These are phyloP conservation scores for Cryptococcus hybrid DNA, from an alignment of 1,284 basidiomycete genomes.

Conservation along the genomic window DNA sequence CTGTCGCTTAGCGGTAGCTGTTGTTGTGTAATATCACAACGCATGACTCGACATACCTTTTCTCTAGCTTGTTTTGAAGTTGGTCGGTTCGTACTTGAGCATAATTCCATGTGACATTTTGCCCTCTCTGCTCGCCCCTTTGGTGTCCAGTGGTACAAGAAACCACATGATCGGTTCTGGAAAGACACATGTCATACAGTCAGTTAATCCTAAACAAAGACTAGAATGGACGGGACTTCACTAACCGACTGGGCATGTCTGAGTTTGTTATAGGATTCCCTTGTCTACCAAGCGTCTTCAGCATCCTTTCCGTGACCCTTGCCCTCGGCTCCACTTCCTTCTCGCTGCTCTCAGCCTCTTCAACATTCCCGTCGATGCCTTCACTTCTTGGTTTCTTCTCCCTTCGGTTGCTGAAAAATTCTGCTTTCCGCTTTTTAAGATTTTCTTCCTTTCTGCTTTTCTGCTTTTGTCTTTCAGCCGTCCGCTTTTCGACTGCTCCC, in stretches of 20 bases:
- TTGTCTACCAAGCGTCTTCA: constrained; percentile 29
- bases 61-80: constrained; percentile 33
- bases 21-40: not conserved
- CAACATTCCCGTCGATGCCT: not conserved
- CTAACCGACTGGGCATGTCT: constrained; percentile 32
- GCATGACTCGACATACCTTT: not conserved
- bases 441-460: too few species aligned
- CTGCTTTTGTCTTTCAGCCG: not conserved
- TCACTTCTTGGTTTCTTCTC: constrained; percentile 15
- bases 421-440: too few species aligned
- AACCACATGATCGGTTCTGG: constrained; percentile 41
- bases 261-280: constrained; percentile 46
- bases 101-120: constrained; percentile 25
- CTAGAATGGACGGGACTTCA: not conserved
- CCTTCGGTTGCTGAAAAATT: constrained; percentile 1
- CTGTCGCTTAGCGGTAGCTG: not conserved
- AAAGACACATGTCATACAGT: not conserved
- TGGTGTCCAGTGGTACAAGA: constrained; percentile 46
- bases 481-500: not conserved
- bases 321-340: constrained; percentile 12
- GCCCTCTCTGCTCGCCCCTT: constrained; percentile 4
- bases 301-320: constrained; percentile 33
- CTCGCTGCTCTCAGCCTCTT: not conserved
- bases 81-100: constrained; percentile 43
- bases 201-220: not conserved